Evolutionary conservation across 345 rosid species (phyloP), one percentile per base, ranked within the genome.

Genomic region (Cochlearia excelsa): DNA sequence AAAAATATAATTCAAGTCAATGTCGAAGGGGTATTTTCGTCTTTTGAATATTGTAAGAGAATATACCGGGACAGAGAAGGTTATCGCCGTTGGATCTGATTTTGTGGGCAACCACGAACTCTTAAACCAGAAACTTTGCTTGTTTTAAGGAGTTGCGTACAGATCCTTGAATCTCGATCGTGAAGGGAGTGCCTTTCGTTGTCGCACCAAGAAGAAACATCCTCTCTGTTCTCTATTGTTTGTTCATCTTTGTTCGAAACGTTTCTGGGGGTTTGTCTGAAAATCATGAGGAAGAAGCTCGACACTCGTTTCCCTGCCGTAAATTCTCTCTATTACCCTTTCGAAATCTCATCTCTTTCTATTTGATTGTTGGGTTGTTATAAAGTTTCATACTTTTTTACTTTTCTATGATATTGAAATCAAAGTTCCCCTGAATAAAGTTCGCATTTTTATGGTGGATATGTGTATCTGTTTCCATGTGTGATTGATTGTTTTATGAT

Each of bases 291-390:
- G 71, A 71, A 65, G 71, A 71, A 71, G 67, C 75, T 71, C 62
- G 75, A 71, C 48, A 71, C 75, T 54, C 75, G 75, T 0, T 71
- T 71, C 62, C 75, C 75, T 59, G 75, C 75, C 31, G 75, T 71
- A 59, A 65, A 67, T 59, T 31, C 59, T 41, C 5, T 45, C 54
- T 31, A 23, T 3, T 7, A 33, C 47, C 57, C 44, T n/a, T n/a
- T n/a, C n/a, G n/a, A n/a, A n/a, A n/a, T n/a, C n/a, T n/a, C n/a
- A n/a, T n/a, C n/a, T 41, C 26, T 31, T n/a, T 23, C 11, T 48
- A 39, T n/a, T n/a, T 23, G 30, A 3, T 33, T 6, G 5, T 65
- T 39, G 35, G 35, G 35, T 33, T 33, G 35, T 33, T n/a, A n/a
- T n/a, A n/a, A n/a, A n/a, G n/a, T n/a, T n/a, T n/a, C n/a, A n/a